A percentile compares a stretch with the other conserved stretches of the same genome.
phyloP scores from a whole-genome alignment of 345 rosid genomes.

The Gossypium thurberi region DNA sequence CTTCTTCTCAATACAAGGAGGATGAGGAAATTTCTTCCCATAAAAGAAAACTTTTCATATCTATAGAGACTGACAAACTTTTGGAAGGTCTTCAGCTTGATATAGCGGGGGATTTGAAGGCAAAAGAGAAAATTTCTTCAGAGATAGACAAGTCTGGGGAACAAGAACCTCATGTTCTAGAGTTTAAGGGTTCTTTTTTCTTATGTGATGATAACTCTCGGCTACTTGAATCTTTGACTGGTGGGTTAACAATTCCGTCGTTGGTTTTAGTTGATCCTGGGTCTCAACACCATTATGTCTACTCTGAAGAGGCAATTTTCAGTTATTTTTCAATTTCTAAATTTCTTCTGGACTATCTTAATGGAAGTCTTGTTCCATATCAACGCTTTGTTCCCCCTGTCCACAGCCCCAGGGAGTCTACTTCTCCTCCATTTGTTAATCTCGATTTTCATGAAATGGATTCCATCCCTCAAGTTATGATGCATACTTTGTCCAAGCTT shows the following conservation, averaged over 20 bases:
- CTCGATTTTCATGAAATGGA: conserved; percentile 72
- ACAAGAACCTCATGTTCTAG: conserved; percentile 29
- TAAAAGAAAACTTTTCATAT: conserved; percentile 23
- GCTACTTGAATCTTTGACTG: conserved; percentile 58
- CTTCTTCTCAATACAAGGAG: conserved; percentile 27
- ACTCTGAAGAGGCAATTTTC: conserved; percentile 29
- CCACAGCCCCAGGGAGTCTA: conserved; percentile 39
- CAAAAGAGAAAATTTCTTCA: conserved; percentile 24
- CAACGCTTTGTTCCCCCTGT: conserved; percentile 43
- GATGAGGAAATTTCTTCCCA: conserved; percentile 25
- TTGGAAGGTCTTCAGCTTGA: conserved; percentile 20
- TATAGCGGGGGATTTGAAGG: conserved; percentile 19
- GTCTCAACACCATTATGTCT: conserved; percentile 60
- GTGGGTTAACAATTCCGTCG: conserved; percentile 66
- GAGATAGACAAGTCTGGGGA: conserved; percentile 30
- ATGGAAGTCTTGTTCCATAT: conserved; percentile 61
- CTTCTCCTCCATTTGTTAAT: conserved; percentile 73
- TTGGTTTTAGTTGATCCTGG: conserved; percentile 63
- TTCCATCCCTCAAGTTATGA: conserved; percentile 62
- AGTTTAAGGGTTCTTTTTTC: conserved; percentile 60
- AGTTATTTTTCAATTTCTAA: conserved; percentile 39
- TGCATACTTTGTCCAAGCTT: conserved; percentile 45
- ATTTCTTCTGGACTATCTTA: conserved; percentile 53
- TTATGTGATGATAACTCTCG: conserved; percentile 70
- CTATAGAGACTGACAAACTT: conserved; percentile 28